Percentiles rank a stretch among this genome's conserved stretches.
These are phyloP conservation scores for Plectranthus barbatus DNA, from an alignment of 257 asterid genomes.

Conservation along the genomic window DNA sequence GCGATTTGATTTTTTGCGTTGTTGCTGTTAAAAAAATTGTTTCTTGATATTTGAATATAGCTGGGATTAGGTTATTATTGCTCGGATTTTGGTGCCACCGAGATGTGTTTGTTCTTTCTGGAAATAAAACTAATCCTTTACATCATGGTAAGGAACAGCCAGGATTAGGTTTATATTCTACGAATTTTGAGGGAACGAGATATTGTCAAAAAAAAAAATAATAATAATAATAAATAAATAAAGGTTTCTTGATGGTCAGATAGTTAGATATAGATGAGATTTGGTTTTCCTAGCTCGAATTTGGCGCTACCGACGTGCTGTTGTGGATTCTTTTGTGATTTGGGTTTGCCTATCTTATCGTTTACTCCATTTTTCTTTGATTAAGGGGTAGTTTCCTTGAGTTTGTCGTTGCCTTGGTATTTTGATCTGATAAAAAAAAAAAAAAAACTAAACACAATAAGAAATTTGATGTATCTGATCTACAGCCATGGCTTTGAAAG, in stretches of 20 bases:
- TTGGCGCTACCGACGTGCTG: background rate
- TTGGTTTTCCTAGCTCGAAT: constrained; percentile 3
- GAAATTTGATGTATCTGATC: background rate
- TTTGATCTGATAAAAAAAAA: background rate
- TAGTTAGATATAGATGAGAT: background rate
- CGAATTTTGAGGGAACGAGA: too few species aligned
- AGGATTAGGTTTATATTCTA: background rate
- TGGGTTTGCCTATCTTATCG: background rate
- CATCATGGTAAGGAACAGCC: background rate
- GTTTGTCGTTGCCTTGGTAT: background rate
- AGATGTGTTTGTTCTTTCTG: background rate
- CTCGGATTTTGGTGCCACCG: background rate
- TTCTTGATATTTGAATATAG: constrained; percentile 11
- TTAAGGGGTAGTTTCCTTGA: too few species aligned
- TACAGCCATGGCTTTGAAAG: background rate
- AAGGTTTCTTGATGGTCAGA: background rate
- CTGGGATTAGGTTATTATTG: background rate
- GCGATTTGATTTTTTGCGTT: constrained; percentile 15
- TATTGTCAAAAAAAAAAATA: background rate
- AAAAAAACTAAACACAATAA: background rate
- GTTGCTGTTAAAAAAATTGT: background rate
- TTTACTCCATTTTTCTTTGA: background rate
- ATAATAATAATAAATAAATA: constrained; percentile 4
- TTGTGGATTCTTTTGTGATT: background rate
- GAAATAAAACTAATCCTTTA: background rate